These are phyloP conservation scores for Myriosclerotinia duriaeana DNA, from an alignment of 2,329 filamentous ascomycete genomes.

Conservation along the genomic window DNA sequence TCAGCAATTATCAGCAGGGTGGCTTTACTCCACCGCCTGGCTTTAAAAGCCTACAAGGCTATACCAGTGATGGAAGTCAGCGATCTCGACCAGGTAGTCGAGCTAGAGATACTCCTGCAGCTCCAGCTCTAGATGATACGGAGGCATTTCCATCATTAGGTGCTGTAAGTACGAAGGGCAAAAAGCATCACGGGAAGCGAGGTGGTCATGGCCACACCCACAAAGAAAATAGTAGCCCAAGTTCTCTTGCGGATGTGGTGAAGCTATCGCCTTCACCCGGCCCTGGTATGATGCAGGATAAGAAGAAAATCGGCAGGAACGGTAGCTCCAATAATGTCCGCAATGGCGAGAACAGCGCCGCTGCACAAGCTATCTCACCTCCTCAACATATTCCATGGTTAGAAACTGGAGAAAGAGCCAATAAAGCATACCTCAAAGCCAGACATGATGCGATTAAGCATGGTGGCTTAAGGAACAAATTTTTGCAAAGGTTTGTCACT, in stretches of 20 bases:
- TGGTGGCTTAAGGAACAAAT: constrained; percentile 93
- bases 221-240: constrained; percentile 66
- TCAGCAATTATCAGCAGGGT: constrained; percentile 52
- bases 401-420: constrained; percentile 86
- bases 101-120: constrained; percentile 60
- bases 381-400: constrained; percentile 96
- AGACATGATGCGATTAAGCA: constrained; percentile 96
- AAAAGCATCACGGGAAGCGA: constrained; percentile 91
- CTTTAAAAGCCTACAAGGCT: constrained; percentile 61
- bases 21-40: constrained; percentile 67
- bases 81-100: constrained; percentile 84
- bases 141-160: constrained; percentile 92
- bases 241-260: constrained; percentile 87
- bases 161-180: constrained; percentile 71
- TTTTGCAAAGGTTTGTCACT: constrained; percentile 75
- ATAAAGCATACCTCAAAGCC: constrained; percentile 92
- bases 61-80: constrained; percentile 61
- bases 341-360: constrained; percentile 73
- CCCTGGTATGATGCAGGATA: constrained; percentile 58
- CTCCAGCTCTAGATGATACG: constrained; percentile 83
- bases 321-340: constrained; percentile 64
- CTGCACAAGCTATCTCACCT: constrained; percentile 78
- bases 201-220: constrained; percentile 73
- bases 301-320: constrained; percentile 61
- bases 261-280: constrained; percentile 90